Conservation (phyloP, 768 basidiomycete genomes). For the Boletus insuetus region DNA sequence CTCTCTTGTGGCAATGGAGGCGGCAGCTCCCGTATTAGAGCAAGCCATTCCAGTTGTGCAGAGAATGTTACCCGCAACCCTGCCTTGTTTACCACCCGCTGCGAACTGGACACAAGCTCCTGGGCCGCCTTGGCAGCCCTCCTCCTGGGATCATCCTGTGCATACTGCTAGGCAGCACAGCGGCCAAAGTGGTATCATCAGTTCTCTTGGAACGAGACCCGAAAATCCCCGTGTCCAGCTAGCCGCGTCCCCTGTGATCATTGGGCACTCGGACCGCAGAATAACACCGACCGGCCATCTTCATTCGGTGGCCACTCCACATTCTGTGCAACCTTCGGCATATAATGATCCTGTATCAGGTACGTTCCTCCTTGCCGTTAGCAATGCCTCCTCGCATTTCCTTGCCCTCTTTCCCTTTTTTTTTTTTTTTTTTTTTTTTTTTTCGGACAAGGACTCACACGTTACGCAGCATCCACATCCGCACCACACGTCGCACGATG, state of each 20-base stretch:
- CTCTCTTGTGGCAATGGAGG: background rate
- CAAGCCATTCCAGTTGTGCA: background rate
- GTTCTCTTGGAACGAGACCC: background rate
- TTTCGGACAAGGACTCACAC: constrained; percentile 1
- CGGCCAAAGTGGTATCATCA: background rate
- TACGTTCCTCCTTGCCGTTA: constrained; percentile 6
- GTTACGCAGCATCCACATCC: constrained; percentile 5
- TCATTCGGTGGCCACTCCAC: background rate
- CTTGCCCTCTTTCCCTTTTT: too few species aligned
- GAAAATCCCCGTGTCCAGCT: background rate
- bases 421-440: background rate
- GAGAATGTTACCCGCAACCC: background rate
- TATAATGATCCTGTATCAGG: constrained; percentile 6
- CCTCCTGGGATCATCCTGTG: constrained; percentile 5
- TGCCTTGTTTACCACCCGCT: background rate
- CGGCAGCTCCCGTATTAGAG: background rate
- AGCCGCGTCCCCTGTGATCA: background rate
- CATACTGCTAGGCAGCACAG: background rate
- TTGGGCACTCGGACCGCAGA: background rate
- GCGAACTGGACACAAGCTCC: background rate
- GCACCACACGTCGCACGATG: constrained; percentile 9
- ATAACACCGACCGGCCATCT: background rate
- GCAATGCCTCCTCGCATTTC: too few species aligned
- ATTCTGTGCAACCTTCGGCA: background rate
- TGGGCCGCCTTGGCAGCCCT: background rate